A percentile compares a stretch with the other conserved stretches of the same genome.
Conservation (phyloP, 257 asterid species). For the Eucommia ulmoides region DNA sequence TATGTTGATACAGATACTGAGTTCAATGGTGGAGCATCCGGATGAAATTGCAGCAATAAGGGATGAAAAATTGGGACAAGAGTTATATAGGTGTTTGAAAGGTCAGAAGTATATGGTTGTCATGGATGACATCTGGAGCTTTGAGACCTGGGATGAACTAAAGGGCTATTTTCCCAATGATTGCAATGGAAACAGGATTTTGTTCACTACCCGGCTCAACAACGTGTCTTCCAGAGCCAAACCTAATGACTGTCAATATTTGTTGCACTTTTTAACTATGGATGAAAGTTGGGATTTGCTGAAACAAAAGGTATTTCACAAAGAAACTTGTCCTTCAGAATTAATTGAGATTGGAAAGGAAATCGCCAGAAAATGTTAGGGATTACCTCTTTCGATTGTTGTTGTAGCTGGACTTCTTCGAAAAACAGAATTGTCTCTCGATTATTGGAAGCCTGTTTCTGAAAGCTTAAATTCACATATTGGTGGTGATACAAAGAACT, state of each 20-base stretch:
- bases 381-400: background rate
- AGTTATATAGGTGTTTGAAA: constrained; percentile 12
- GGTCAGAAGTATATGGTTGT: constrained; percentile 21
- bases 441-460: background rate
- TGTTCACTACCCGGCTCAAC: constrained; percentile 21
- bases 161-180: constrained; percentile 6
- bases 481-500: background rate
- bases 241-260: background rate
- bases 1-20: constrained; percentile 14
- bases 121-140: constrained; percentile 32
- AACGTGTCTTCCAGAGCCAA: constrained; percentile 4
- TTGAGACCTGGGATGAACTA: constrained; percentile 12
- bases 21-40: background rate
- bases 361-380: background rate
- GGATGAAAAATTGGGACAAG: constrained; percentile 1
- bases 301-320: background rate
- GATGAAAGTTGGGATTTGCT: background rate
- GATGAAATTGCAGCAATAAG: constrained; percentile 4
- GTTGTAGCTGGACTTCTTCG: background rate
- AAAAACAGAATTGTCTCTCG: background rate
- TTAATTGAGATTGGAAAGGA: background rate
- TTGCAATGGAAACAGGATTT: constrained; percentile 20
- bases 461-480: background rate
- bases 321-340: background rate
- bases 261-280: background rate